Evolutionary conservation across 2,329 filamentous ascomycete species (phyloP).

Genomic region (Blastomyces gilchristii): DNA sequence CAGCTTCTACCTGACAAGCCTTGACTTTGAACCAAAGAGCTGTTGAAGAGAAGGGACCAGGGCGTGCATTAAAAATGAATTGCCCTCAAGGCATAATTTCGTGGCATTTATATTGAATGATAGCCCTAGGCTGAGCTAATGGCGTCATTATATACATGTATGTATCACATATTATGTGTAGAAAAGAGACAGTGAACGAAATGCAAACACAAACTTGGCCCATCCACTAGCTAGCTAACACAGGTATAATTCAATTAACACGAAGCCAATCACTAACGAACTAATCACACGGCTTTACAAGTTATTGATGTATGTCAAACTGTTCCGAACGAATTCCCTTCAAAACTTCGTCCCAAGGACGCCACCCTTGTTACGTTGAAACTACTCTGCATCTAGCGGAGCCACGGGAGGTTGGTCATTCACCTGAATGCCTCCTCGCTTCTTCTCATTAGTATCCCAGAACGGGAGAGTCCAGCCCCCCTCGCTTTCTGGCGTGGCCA

Average conservation of each 20-base stretch:
- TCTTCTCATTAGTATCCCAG: conserved; percentile 70
- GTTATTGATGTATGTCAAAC: neutral
- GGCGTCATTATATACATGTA: neutral
- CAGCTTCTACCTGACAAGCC: neutral
- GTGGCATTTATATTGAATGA: too few relatives aligned
- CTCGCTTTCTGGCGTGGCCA: conserved; percentile 69
- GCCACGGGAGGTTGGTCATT: conserved; percentile 66
- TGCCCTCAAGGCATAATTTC: neutral
- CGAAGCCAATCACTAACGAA: neutral
- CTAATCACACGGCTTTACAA: neutral
- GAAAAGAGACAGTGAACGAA: neutral
- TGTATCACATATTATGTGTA: neutral
- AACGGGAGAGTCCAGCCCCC: conserved; percentile 81
- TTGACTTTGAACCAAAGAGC: neutral
- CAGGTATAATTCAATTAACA: neutral
- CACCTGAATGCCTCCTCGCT: conserved; percentile 81
- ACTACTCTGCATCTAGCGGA: conserved; percentile 65
- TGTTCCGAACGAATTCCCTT: neutral
- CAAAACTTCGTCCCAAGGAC: neutral
- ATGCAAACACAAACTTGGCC: neutral
- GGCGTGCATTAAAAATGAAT: neutral
- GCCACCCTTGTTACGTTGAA: neutral
- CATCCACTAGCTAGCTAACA: neutral
- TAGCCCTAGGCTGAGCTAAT: too few relatives aligned
- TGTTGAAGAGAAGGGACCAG: too few relatives aligned